These are phyloP conservation scores for Themeda triandra DNA, from an alignment of 176 grass and related monocot species.

Conservation along the genomic window DNA sequence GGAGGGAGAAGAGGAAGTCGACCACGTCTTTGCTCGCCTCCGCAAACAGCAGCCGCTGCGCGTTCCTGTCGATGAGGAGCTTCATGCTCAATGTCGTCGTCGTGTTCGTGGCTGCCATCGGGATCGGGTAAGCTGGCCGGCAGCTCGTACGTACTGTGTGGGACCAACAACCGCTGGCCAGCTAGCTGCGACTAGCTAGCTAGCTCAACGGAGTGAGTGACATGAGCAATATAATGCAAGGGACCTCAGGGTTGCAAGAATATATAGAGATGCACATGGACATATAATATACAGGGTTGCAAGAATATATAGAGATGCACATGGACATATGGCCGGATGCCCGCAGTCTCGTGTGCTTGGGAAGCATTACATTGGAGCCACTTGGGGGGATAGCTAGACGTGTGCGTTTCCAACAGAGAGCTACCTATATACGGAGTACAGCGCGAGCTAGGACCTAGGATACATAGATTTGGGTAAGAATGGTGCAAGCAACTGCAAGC, in stretches of 20 bases:
- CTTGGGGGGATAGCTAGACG: not conserved
- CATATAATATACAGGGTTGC: not conserved
- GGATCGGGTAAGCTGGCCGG: not conserved
- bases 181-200: not conserved
- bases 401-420: not conserved
- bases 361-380: not conserved
- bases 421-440: not conserved
- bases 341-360: too few relatives aligned
- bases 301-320: not conserved
- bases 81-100: constrained; percentile 13
- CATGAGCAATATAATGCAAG: not conserved
- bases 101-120: not conserved
- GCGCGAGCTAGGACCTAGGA: not conserved
- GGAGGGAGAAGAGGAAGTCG: constrained; percentile 45
- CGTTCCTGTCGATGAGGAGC: constrained; percentile 26
- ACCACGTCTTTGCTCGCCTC: constrained; percentile 41
- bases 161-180: not conserved
- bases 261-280: not conserved
- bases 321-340: too few relatives aligned
- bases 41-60: constrained; percentile 20
- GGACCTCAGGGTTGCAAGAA: not conserved
- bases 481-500: not conserved
- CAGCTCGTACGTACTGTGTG: not conserved
- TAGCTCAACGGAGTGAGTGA: not conserved
- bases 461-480: not conserved